Percentiles rank a stretch among this genome's conserved stretches.
Evolutionary conservation across 805 yeast genomes (phyloP).

Genomic region (Phaffomyces thermotolerans): DNA sequence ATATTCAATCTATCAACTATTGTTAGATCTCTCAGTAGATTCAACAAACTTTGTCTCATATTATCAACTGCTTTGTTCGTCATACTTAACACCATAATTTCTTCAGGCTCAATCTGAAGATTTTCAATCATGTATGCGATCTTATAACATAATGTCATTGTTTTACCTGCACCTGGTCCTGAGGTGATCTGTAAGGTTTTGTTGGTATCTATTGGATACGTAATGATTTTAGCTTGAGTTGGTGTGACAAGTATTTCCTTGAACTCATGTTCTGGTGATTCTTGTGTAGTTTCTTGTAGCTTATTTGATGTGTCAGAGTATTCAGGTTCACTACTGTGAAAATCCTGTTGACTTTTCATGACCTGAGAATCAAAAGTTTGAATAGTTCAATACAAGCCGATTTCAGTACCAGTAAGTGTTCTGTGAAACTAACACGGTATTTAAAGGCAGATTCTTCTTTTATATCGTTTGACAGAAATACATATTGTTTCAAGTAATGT

Average conservation of each 20-base stretch:
- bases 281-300: not conserved
- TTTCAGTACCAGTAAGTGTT: too few relatives aligned
- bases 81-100: constrained; percentile 56
- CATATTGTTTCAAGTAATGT: too few relatives aligned
- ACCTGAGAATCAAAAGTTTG: too few relatives aligned
- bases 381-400: too few relatives aligned
- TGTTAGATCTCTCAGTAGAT: constrained; percentile 28
- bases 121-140: constrained; percentile 39
- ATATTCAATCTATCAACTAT: constrained; percentile 31
- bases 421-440: too few relatives aligned
- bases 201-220: constrained; percentile 30
- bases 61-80: constrained; percentile 62
- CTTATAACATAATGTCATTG: constrained; percentile 49
- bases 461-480: too few relatives aligned
- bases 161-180: constrained; percentile 75
- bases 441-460: too few relatives aligned
- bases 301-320: not conserved
- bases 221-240: constrained; percentile 41
- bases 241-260: constrained; percentile 29
- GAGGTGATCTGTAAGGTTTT: constrained; percentile 47
- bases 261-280: constrained; percentile 1
- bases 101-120: constrained; percentile 36
- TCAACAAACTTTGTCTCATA: constrained; percentile 27
- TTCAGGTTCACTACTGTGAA: too few relatives aligned
- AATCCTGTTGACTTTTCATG: not conserved